Conservation (phyloP, 176 grass and related monocot species). For the Bothriochloa decipiens region DNA sequence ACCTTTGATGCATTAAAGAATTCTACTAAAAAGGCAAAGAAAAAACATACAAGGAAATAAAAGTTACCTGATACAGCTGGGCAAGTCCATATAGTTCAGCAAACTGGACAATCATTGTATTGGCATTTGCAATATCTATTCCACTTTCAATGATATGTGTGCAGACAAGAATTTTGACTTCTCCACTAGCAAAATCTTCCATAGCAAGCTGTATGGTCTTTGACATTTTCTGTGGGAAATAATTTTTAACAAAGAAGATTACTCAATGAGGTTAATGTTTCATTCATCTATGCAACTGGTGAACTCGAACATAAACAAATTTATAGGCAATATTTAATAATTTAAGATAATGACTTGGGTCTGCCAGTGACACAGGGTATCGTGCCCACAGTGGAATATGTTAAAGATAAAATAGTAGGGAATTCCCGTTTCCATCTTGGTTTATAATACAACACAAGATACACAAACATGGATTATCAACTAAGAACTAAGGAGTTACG, state of each 20-base stretch:
- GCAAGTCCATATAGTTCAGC: constrained; percentile 89
- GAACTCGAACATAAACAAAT: constrained; percentile 3
- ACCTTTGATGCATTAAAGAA: constrained; percentile 7
- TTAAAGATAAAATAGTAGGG: constrained; percentile 28
- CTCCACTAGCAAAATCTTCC: constrained; percentile 72
- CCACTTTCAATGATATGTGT: constrained; percentile 99
- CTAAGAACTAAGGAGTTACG: not conserved
- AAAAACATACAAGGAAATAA: constrained; percentile 22
- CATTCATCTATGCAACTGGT: constrained; percentile 25
- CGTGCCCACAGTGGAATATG: constrained; percentile 23
- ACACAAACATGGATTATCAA: constrained; percentile 20
- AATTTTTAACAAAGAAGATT: constrained; percentile 28
- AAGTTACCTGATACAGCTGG: constrained; percentile 89
- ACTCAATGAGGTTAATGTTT: constrained; percentile 8
- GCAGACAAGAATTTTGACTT: constrained; percentile 87
- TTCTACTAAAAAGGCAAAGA: not conserved
- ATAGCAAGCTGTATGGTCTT: constrained; percentile 77
- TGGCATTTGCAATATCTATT: constrained; percentile 92
- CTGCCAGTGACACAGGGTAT: not conserved
- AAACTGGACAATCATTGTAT: constrained; percentile 88
- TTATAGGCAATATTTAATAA: constrained; percentile 8
- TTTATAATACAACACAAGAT: constrained; percentile 11
- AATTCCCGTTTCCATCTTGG: constrained; percentile 19
- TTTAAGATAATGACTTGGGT: constrained; percentile 14
- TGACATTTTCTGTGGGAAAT: constrained; percentile 64